Evolutionary conservation across 352 stramenopile species (phyloP).

Genomic region (Pythium phragmitis): DNA sequence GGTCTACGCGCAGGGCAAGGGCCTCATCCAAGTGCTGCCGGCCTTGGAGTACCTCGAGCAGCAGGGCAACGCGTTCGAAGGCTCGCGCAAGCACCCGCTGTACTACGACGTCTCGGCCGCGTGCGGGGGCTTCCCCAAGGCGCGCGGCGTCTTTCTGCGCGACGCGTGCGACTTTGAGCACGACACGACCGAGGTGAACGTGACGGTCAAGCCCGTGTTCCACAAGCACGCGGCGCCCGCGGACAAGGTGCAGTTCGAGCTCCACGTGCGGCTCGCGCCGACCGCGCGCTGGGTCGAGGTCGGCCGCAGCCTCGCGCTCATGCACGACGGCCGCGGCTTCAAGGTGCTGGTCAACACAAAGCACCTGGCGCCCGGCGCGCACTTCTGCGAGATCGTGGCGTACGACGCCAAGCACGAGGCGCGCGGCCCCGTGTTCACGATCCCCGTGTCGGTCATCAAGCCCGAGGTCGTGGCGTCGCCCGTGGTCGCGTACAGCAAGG

Average conservation of each 20-base stretch:
- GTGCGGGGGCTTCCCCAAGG: conserved; percentile 36
- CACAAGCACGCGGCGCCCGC: conserved; percentile 79
- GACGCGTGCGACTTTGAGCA: conserved; percentile 76
- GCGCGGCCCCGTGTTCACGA: conserved; percentile 80
- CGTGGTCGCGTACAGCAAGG: conserved; percentile 42
- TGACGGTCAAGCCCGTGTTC: conserved; percentile 88
- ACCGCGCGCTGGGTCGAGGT: conserved; percentile 88
- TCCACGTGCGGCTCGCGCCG: conserved; percentile 79
- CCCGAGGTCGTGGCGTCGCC: conserved; percentile 50
- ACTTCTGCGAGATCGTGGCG: conserved; percentile 86
- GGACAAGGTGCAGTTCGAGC: conserved; percentile 88
- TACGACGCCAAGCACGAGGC: conserved; percentile 66
- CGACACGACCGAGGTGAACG: conserved; percentile 75
- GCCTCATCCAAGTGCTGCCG: conserved; percentile 77
- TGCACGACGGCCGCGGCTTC: conserved; percentile 85
- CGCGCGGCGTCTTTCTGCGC: conserved; percentile 81
- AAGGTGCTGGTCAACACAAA: conserved; percentile 90
- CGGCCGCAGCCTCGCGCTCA: conserved; percentile 81
- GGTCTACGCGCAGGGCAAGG: conserved; percentile 73
- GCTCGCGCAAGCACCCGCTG: conserved; percentile 54
- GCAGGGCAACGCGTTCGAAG: conserved; percentile 59
- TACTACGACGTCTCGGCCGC: conserved; percentile 35
- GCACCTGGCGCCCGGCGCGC: conserved; percentile 70
- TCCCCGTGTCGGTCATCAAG: conserved; percentile 91
- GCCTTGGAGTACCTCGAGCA: conserved; percentile 65